Evolutionary conservation across 2,329 filamentous ascomycete genomes (phyloP).

Genomic region (Mollisiaceae sp.): DNA sequence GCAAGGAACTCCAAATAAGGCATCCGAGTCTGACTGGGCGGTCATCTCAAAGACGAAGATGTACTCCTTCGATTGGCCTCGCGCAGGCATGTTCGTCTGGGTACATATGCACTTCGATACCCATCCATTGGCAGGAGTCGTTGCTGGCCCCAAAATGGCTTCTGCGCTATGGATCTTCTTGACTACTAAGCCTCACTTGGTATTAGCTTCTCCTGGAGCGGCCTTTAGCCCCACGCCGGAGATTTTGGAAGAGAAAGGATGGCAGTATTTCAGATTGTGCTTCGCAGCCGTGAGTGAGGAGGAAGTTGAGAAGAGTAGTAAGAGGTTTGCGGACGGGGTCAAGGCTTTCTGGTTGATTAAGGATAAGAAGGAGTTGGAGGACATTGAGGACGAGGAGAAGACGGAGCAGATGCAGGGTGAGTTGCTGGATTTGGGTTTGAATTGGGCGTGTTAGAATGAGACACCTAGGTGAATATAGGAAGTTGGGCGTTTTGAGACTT

Average conservation of each 20-base stretch:
- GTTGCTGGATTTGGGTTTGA: constrained; percentile 35
- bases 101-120: constrained; percentile 71
- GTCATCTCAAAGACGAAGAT: constrained; percentile 76
- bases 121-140: constrained; percentile 69
- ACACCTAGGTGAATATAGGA: not conserved
- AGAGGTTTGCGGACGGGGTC: constrained; percentile 70
- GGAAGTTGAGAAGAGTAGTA: constrained; percentile 65
- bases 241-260: constrained; percentile 63
- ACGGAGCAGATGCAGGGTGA: constrained; percentile 20
- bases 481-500: not conserved
- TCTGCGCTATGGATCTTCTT: constrained; percentile 74
- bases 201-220: constrained; percentile 71
- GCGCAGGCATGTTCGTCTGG: constrained; percentile 94
- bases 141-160: constrained; percentile 61
- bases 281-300: constrained; percentile 84
- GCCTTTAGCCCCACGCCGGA: constrained; percentile 74
- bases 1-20: constrained; percentile 56
- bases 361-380: constrained; percentile 67
- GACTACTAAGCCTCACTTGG: constrained; percentile 70
- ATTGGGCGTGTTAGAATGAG: not conserved
- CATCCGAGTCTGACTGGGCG: constrained; percentile 73
- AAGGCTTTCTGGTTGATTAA: constrained; percentile 80
- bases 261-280: constrained; percentile 78
- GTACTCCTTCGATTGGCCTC: constrained; percentile 78
- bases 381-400: constrained; percentile 39